Evolutionary conservation across 2,329 filamentous ascomycete species (phyloP), one percentile per base, ranked within the genome.

Genomic region (Pseudogymnoascus sp.): DNA sequence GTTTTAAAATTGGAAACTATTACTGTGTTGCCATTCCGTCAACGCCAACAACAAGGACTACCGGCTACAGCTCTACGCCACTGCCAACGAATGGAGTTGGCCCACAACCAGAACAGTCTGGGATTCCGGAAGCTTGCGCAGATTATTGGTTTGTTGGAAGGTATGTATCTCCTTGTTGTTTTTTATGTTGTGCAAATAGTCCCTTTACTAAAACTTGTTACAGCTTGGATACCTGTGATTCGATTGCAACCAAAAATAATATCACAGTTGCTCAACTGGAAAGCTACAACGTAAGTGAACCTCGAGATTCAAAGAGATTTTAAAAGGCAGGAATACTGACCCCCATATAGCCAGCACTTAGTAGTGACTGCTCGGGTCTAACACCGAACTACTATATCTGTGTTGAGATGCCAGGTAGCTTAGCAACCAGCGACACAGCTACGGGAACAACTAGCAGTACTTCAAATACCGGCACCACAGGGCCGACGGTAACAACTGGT

Each of bases 1-100:
- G 33, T 8, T 19, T 55, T 11, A 60, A 38, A 38, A 39, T 9
- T 6, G 2, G 11, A 5, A 38, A 39, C 35, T 62, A 59, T 23
- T 62, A 62, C 12, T 62, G 61, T 12, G 61, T 62, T 38, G 61
- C 45, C 7, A 42, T 62, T 58, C 45, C 61, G 19, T 36, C 30
- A 39, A 62, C 61, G 5, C 45, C 61, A 30, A 62, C 49, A 23
- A 62, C 61, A 9, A 36, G 61, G 14, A 62, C 61, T 25, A 55
- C 49, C 5, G 35, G 28, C 28, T 55, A 55, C 9, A 35, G 16
- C 49, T 55, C 49, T 14, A 35, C 28, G 5, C 49, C 49, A 19
- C 28, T 55, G 16, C 49, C 60, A 3, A 61, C 41, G 14, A 61
- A 61, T 36, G 60, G 60, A 38, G 60, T 58, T 58, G 60, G 60